Evolutionary conservation across 352 stramenopile genomes (phyloP), one percentile per base, ranked within the genome.

Genomic region (Phytophthora pluvialis): DNA sequence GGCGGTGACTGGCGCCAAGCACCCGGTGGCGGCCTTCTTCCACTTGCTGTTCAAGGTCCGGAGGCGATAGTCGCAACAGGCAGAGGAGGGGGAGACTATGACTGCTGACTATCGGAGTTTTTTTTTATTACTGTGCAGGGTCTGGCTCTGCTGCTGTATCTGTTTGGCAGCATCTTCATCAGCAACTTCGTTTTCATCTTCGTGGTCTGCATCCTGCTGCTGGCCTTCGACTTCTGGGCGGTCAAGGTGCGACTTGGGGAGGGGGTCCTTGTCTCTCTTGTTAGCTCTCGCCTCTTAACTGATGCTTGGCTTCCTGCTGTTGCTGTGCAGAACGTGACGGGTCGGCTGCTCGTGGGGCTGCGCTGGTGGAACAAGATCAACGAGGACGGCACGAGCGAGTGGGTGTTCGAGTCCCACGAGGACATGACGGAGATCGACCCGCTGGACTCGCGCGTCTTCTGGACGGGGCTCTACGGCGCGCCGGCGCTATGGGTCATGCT

Each of bases 201-300:
- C 26, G 97, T 99, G 21, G 66, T 99, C 15, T 98, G 94, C 74
- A 98, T 99, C 44, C 66, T 99, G 16, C 73, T 99, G 2, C 63
- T 99, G 32, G 94, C 97, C 8, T 98, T 98, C 46, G 97, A 99
- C 78, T 99, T 99, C 75, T 99, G 97, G 97, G 97, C 97, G 0
- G 97, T 99, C 29, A 99, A 99, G 75, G 81, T 90, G 55, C 13
- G 66, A 67, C 1, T 13, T 39, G 3, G 13, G 5, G 12, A 29
- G 46, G 21, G 10, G 31, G 7, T 11, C 11, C 1, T 35, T 35
- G 10, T 11, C 31, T 11, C 31, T 35, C 31, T 5, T 35, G 10
- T 35, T 35, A 35, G 7, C 31, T 35, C 31, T 2, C 9, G 31
- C 31, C 31, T 35, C 31, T 35, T 35, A 11, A 7, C 9, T 35